Evolutionary conservation across 2,329 filamentous ascomycete species (phyloP), one percentile per base, ranked within the genome.

Genomic region (Phyllosticta citribraziliensis): DNA sequence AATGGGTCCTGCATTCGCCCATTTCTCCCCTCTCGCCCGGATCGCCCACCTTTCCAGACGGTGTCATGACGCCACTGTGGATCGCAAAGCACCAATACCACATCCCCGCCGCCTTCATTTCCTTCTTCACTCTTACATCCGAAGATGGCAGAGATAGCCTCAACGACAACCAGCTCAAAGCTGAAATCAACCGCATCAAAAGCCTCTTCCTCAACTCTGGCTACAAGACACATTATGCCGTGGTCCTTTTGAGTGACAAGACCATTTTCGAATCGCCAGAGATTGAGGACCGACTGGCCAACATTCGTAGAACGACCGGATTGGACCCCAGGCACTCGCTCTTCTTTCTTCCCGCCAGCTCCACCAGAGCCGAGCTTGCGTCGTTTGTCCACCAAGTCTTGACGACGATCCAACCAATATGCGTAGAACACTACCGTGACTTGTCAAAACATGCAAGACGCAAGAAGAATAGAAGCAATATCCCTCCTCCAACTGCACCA

Each of bases 401-500:
- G 55, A 79, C 84, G 1, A 82, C 87, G 0, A 73, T 97, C 53
- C 91, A 93, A 63, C 84, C 86, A 1, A 79, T 86, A 20, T 85
- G 89, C 20, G 78, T 93, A 54, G 94, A 99, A 68, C 96, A 97
- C 74, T 97, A 97, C 72, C 83, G 92, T 54, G 93, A 99, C 67
- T 80, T 97, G 12, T 91, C 91, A n/a, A 92, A 96, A 63, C 93
- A 96, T 77, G 82, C 88, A 10, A 85, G 92, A 66, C 88, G 94
- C 71, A 97, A 97, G 78, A 88, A 89, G 66, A 88, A 88, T 55
- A 84, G 91, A 62, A 88, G 89, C 8, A 80, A 85, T 19, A 85
- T 88, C 14, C 91, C 91, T 11, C 86, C 88, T 55, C 91, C 92
- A 2, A 93, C 91, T 6, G 82, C 90, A 33, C 89, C 91, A 4